Conservation (phyloP, 1,284 basidiomycete genomes). For the Moesziomyces antarcticus region DNA sequence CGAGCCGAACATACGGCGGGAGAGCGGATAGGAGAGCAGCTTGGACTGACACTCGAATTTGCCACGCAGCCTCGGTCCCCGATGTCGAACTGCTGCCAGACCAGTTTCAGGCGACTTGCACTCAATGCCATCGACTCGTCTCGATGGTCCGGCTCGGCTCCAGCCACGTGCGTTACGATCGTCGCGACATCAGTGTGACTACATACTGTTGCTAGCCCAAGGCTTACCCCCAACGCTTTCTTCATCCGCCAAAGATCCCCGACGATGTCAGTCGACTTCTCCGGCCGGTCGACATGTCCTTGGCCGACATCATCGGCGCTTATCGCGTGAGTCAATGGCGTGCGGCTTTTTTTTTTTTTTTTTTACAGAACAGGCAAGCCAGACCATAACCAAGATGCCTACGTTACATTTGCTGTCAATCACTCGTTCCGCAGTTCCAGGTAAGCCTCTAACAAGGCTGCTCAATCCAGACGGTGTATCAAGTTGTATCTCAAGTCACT, state of each 20-base stretch:
- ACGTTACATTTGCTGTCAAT: no score
- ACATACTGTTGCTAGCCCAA: neutral
- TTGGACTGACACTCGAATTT: neutral
- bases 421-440: conserved; percentile 20
- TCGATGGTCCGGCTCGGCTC: conserved; percentile 14
- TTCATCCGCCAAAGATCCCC: conserved; percentile 4
- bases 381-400: neutral
- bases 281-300: conserved; percentile 20
- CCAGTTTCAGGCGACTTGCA: conserved; percentile 13
- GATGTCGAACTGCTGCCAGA: conserved; percentile 2
- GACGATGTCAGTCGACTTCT: conserved; percentile 8
- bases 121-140: conserved; percentile 3
- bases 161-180: conserved; percentile 4
- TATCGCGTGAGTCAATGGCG: conserved; percentile 7
- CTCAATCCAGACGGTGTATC: no score
- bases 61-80: neutral
- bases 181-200: no score
- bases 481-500: no score
- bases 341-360: no score
- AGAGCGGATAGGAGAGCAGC: no score
- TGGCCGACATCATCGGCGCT: conserved; percentile 4
- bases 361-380: neutral
- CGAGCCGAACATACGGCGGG: neutral
- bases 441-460: conserved; percentile 3
- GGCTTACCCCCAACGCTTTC: neutral